Evolutionary conservation across 2,329 filamentous ascomycete genomes (phyloP), one percentile per base, ranked within the genome.

Genomic region (Cryphonectria japonica): DNA sequence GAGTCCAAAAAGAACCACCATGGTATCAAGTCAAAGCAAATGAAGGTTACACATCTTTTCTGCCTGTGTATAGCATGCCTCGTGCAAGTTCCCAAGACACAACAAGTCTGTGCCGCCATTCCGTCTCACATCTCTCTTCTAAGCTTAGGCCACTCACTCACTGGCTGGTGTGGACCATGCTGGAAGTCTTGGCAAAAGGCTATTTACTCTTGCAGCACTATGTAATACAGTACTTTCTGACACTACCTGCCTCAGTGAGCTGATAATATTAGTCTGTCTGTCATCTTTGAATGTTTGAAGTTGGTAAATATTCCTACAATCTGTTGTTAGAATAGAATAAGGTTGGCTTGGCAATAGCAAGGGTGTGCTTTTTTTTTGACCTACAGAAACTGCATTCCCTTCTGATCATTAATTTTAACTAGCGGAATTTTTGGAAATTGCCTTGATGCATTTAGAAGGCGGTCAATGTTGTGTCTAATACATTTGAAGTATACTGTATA

Each of bases 321-420:
- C 6, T 13, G 34, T 41, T 37, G 34, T 62, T 62, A 59, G 13
- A 34, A 62, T 62, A 62, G 60, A 62, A 62, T 62, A 62, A 62
- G 60, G 60, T 39, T 39, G 37, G 37, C 60, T 62, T 62, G 60
- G 37, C 37, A 34, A 62, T 39, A 19, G 9, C 60, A 39, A 62
- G 60, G 60, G 16, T 39, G 60, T 39, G 19, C 19, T 62, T 62
- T 37, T 13, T 37, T 37, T 37, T 37, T 37, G 5, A 26, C 26
- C 26, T 11, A 39, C 34, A 62, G 34, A 11, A 22, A 37, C 34
- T 39, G 37, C 60, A 22, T 34, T 62, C 60, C 37, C 34, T 41
- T 39, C 60, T 26, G n/a, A 61, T 26, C 37, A 41, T 61, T 34
- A 61, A 34, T 61, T 61, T 61, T 9, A 13, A 62, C 29, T 26